These are phyloP conservation scores for Vanrija sp. DNA, from an alignment of 1,284 basidiomycete genomes.

Conservation along the genomic window DNA sequence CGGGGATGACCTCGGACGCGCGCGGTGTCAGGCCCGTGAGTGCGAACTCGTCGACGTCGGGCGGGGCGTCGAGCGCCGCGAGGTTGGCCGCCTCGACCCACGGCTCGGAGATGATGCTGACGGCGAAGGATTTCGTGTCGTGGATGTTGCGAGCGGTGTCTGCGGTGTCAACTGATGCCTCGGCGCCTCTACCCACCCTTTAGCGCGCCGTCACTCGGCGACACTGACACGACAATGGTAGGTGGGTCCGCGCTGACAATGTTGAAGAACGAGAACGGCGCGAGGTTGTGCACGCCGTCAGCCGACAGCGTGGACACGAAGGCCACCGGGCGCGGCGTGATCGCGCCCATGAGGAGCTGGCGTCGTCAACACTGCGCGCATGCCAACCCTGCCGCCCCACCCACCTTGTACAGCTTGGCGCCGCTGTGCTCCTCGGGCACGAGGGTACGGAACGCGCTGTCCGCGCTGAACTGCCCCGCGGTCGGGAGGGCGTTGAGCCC, in stretches of 20 bases:
- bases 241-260: slow-evolving; percentile 61
- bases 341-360: slow-evolving; percentile 34
- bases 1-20: slow-evolving; percentile 59
- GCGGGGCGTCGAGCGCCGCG: slow-evolving; percentile 63
- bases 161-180: slow-evolving; percentile 46
- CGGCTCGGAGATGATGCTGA: slow-evolving; percentile 70
- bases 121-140: slow-evolving; percentile 64
- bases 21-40: slow-evolving; percentile 64
- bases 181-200: slow-evolving; percentile 25
- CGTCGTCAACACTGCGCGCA: too few species aligned
- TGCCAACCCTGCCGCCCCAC: too few species aligned
- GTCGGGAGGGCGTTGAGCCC: slow-evolving; percentile 50
- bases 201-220: slow-evolving; percentile 33
- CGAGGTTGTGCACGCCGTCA: slow-evolving; percentile 58
- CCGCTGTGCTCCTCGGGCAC: slow-evolving; percentile 54
- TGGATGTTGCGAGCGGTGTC: slow-evolving; percentile 68
- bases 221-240: slow-evolving; percentile 61
- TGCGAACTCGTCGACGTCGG: slow-evolving; percentile 65
- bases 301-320: slow-evolving; percentile 63
- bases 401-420: slow-evolving; percentile 36
- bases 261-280: slow-evolving; percentile 49
- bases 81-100: slow-evolving; percentile 70
- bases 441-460: slow-evolving; percentile 58
- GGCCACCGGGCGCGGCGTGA: slow-evolving; percentile 65
- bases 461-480: slow-evolving; percentile 49